phyloP scores from a whole-genome alignment of 2,329 filamentous ascomycete genomes.

The Claviceps sp. region DNA sequence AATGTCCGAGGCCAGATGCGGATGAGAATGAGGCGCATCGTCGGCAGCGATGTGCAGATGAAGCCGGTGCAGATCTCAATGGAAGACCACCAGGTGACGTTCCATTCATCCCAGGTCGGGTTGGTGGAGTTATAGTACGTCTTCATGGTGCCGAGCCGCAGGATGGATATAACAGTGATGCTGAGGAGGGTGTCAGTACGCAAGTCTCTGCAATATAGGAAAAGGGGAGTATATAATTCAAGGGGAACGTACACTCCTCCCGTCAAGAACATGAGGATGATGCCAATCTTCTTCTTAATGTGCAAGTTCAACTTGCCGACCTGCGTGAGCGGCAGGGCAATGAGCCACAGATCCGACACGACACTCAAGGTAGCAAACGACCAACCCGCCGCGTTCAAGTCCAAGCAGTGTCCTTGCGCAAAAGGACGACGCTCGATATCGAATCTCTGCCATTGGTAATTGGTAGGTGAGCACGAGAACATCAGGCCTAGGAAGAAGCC shows the following conservation, averaged over 20 bases:
- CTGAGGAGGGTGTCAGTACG: not conserved
- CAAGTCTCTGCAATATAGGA: too few species aligned
- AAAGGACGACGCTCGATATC: not conserved
- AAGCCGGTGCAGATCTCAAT: slow-evolving; percentile 2
- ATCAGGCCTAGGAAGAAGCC: slow-evolving; percentile 19
- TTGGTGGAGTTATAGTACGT: slow-evolving; percentile 1
- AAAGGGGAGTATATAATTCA: too few species aligned
- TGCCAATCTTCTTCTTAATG: slow-evolving; percentile 4
- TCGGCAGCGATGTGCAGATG: slow-evolving; percentile 3
- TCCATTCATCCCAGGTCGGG: slow-evolving; percentile 3
- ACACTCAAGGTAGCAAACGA: not conserved
- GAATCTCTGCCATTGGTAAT: slow-evolving; percentile 25
- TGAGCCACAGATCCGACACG: slow-evolving; percentile 2
- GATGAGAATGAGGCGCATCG: slow-evolving; percentile 1
- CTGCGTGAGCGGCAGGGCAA: slow-evolving; percentile 3
- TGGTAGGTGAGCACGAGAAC: slow-evolving; percentile 25
- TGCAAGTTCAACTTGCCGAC: not conserved
- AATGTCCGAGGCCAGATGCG: not conserved
- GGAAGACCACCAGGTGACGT: slow-evolving; percentile 1
- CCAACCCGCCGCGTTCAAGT: not conserved
- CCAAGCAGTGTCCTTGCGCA: not conserved
- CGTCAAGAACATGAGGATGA: slow-evolving; percentile 3
- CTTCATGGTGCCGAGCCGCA: slow-evolving; percentile 1
- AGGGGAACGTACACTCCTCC: slow-evolving; percentile 1
- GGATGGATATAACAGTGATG: slow-evolving; percentile 2